phyloP scores from a whole-genome alignment of 345 rosid species.

The Lepidium sativum region DNA sequence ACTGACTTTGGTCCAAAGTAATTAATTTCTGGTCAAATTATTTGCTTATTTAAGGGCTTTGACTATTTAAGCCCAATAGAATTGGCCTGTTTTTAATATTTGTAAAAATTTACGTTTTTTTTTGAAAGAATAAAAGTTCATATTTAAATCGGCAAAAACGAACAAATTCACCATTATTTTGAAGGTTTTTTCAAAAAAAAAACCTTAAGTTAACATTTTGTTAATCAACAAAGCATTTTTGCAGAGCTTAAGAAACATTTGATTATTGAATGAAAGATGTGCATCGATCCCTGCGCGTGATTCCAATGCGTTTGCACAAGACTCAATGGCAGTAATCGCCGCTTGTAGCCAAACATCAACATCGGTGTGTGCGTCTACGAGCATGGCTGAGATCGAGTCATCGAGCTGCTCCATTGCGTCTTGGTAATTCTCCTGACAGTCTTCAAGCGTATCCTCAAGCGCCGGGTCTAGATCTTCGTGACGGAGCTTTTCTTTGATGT shows the following conservation, averaged over 20 bases:
- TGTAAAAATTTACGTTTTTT: too few relatives aligned
- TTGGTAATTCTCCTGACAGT: constrained; percentile 44
- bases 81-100: neutral
- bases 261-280: constrained; percentile 25
- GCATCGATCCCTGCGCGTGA: neutral
- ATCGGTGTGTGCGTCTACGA: constrained; percentile 29
- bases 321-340: constrained; percentile 33
- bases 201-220: constrained; percentile 15
- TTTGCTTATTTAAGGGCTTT: neutral
- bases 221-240: constrained; percentile 33
- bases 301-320: constrained; percentile 31
- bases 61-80: neutral
- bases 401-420: constrained; percentile 58
- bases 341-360: constrained; percentile 33
- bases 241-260: constrained; percentile 29
- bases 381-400: constrained; percentile 39
- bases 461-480: constrained; percentile 29
- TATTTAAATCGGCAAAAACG: too few relatives aligned
- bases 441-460: constrained; percentile 35
- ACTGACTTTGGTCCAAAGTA: too few relatives aligned
- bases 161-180: too few relatives aligned
- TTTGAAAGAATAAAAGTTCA: too few relatives aligned
- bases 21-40: neutral
- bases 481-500: constrained; percentile 22
- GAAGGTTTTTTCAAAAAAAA: too few relatives aligned